A percentile compares a stretch with the other conserved stretches of the same genome.
Evolutionary conservation across 129 eudicot genomes (phyloP).

Genomic region (Tagetes patula): DNA sequence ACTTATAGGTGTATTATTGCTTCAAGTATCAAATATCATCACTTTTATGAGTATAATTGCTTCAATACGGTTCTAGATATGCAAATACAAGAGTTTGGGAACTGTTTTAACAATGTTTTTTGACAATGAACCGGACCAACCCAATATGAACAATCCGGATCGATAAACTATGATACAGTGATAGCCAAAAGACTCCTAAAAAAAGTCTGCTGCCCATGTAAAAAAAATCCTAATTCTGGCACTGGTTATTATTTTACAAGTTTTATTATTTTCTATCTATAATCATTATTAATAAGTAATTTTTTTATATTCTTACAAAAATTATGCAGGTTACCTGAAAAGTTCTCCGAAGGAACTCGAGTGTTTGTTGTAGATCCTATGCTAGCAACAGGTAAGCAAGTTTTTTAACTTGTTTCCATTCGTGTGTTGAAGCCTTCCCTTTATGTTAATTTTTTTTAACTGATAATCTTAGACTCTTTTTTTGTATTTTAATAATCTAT

Average conservation of each 20-base stretch:
- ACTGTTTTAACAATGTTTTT: no score
- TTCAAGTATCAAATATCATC: no score
- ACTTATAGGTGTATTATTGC: no score
- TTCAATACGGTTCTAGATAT: no score
- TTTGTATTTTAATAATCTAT: constrained; percentile 21
- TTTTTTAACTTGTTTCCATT: not conserved
- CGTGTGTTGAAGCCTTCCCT: not conserved
- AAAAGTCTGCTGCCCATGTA: no score
- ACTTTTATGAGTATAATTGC: no score
- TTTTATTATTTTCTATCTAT: not conserved
- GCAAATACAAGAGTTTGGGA: no score
- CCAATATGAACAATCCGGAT: no score
- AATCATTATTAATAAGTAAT: not conserved
- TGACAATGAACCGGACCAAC: no score
- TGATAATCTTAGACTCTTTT: constrained; percentile 1
- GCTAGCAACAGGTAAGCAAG: constrained; percentile 81
- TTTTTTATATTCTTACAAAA: not conserved
- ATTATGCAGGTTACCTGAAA: constrained; percentile 71
- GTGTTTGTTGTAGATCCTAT: constrained; percentile 91
- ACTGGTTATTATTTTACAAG: not conserved
- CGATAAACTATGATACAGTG: no score
- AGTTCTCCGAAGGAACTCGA: constrained; percentile 73
- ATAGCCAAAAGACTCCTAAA: no score
- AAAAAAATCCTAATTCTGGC: not conserved
- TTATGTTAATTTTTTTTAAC: not conserved